Percentiles rank a stretch among this genome's conserved stretches.
Conservation (phyloP, 2,329 filamentous ascomycete species). For the Amesomyces nigricolor region DNA sequence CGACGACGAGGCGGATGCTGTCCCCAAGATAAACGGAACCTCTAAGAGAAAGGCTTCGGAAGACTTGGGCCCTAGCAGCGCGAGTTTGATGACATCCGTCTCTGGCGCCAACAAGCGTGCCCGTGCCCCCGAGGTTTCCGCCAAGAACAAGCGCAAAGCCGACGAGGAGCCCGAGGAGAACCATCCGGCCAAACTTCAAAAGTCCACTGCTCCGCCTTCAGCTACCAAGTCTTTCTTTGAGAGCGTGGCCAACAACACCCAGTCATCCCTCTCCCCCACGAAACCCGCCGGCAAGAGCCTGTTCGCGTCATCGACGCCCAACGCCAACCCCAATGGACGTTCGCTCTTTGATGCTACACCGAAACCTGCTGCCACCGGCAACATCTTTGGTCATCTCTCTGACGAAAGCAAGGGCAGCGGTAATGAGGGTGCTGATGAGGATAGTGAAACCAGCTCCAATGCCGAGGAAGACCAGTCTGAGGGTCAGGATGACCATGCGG, state of each 20-base stretch:
- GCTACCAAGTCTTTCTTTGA: slow-evolving; percentile 53
- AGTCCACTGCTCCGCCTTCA: slow-evolving; percentile 39
- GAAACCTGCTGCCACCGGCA: slow-evolving; percentile 36
- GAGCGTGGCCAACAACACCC: slow-evolving; percentile 49
- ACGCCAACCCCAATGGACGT: slow-evolving; percentile 35
- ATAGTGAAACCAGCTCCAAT: slow-evolving; percentile 27
- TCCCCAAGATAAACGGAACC: slow-evolving; percentile 33
- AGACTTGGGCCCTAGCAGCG: slow-evolving; percentile 38
- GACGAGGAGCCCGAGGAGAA: slow-evolving; percentile 41
- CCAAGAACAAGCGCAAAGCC: slow-evolving; percentile 50
- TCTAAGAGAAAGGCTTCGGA: slow-evolving; percentile 54
- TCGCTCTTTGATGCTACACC: slow-evolving; percentile 34
- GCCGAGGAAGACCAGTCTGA: slow-evolving; percentile 34
- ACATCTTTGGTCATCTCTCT: slow-evolving; percentile 58
- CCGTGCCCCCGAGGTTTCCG: slow-evolving; percentile 37
- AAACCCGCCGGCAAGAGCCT: slow-evolving; percentile 30
- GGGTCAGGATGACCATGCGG: slow-evolving; percentile 40
- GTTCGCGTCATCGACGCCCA: slow-evolving; percentile 23
- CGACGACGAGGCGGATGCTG: slow-evolving; percentile 37
- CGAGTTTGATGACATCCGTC: slow-evolving; percentile 32
- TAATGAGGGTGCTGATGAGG: slow-evolving; percentile 39
- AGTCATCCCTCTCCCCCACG: slow-evolving; percentile 30
- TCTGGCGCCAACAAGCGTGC: slow-evolving; percentile 43
- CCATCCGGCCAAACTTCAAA: slow-evolving; percentile 47
- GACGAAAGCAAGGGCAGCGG: slow-evolving; percentile 52